Evolutionary conservation across 129 eudicot genomes (phyloP).

Genomic region (Flaveria bidentis): DNA sequence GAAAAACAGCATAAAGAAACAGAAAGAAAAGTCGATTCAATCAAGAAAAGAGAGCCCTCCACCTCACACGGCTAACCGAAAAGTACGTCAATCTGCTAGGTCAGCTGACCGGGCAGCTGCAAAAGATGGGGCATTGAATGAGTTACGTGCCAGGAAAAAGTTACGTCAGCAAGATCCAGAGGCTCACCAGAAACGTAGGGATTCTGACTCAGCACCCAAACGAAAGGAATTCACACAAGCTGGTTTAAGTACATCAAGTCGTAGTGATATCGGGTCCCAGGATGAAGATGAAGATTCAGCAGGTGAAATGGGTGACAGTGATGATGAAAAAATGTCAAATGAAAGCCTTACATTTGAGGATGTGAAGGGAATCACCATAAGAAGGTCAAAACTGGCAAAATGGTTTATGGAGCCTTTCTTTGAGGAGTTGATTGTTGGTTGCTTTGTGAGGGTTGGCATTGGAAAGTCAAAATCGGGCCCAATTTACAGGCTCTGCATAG

Average conservation of each 20-base stretch:
- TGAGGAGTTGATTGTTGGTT: conserved; percentile 85
- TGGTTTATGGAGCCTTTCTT: conserved; percentile 98
- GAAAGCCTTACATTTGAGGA: conserved; percentile 61
- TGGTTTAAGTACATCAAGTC: conserved; percentile 50
- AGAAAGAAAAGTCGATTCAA: conserved; percentile 53
- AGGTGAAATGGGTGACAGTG: conserved; percentile 49
- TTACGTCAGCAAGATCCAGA: conserved; percentile 66
- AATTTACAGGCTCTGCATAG: conserved; percentile 81
- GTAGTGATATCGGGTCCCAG: conserved; percentile 56
- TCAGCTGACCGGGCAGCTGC: conserved; percentile 67
- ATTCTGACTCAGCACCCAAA: conserved; percentile 52
- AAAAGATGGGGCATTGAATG: conserved; percentile 60
- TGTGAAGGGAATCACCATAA: conserved; percentile 70
- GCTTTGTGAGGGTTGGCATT: conserved; percentile 94
- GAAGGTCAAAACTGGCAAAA: conserved; percentile 81
- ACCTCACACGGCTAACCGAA: conserved; percentile 53
- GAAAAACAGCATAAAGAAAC: conserved; percentile 55
- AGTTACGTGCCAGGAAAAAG: conserved; percentile 50
- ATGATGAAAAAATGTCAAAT: conserved; percentile 56
- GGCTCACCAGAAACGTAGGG: conserved; percentile 43
- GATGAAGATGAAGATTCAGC: conserved; percentile 77
- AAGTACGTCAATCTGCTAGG: conserved; percentile 64
- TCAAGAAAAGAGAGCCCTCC: conserved; percentile 63
- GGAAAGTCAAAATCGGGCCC: conserved; percentile 84
- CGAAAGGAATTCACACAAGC: conserved; percentile 46